Evolutionary conservation across 129 eudicot genomes (phyloP), one percentile per base, ranked within the genome.

Genomic region (Helianthus tuberosus): DNA sequence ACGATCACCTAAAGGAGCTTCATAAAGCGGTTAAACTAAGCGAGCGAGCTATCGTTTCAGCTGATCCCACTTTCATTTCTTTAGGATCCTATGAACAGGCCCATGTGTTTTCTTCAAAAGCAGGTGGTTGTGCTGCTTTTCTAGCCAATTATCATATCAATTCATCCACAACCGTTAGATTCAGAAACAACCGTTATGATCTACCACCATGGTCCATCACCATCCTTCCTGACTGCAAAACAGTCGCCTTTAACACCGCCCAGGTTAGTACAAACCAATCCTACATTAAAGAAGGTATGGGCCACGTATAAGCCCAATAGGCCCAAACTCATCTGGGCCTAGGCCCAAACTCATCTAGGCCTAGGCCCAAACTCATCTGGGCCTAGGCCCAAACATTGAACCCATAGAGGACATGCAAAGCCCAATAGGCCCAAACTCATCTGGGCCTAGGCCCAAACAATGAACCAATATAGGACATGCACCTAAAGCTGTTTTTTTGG

Each of bases 181-280:
- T 86, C 65, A 79, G 82, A 43, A 81, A 84, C 68, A 83, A 27
- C 71, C 86, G 76, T 47, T 86, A 88, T 49, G 79, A 81, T 74
- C 89, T 91, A 58, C 96, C 96, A 59, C 96, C 97, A 35, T 91
- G 97, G 97, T 91, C 97, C 52, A 91, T 88, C 59, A 91, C 96
- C 90, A 84, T 91, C 75, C 97, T 91, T 58, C 97, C 97, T 0
- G 97, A 88, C 63, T 91, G 97, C 85, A 83, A 68, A 80, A 76
- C 66, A 71, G 97, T 71, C 2, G 90, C 72, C 47, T 91, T 78
- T 63, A 91, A 89, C 72, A 91, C 96, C 15, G 97, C 96, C 32
- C 83, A 53, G 83, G 97, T 91, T 51, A 76, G 83, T 67, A 44
- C 55, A 32, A 55, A 51, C 55, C 13, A 17, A 73, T 20, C 51